Base-by-base conservation (phyloP, 2,329 filamentous ascomycete species). In the Calonectria ilicicola region DNA sequence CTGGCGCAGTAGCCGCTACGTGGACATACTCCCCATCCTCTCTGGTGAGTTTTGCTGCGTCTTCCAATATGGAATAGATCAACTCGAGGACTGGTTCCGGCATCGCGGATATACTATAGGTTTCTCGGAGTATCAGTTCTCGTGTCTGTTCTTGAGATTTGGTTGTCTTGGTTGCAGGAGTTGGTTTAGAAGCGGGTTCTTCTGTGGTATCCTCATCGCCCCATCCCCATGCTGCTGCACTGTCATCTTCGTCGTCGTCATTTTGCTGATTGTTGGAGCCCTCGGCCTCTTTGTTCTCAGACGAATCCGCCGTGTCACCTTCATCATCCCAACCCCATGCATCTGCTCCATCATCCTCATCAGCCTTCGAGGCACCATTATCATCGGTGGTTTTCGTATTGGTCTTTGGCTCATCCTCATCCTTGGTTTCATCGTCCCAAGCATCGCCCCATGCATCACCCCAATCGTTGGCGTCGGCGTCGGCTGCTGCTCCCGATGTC, bases 261-360 rank as follows among this genome's bases (percentile, higher is more conserved):
- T 74, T 65, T 72, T 76, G 64, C 38, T 82, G 81, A 2, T 77
- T 73, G 15, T 73, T 62, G 71, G 75, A 49, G 21, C 42, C 62
- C 7, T 27, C 27, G 40, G 65, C 46, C 10, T 75, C 60, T 38
- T 76, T 70, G n/a, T 74, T 46, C 35, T 74, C 42, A 5, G 75
- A 60, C 5, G 78, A 32, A 12, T 79, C 74, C 19, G 81, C 75
- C 65, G 82, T 76, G 74, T 81, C 76, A 47, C 83, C 80, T 63
- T 93, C 93, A 19, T 91, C 95, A 26, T 91, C 94, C 94, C 95
- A 98, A 3, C 94, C 95, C 94, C 95, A 97, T 29, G 95, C 94
- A 76, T 95, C 93, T 14, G 86, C 86, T 1, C 84, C 86, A 10
- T 88, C 87, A 26, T 88, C 85, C 51, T 86, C 83, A 21, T 73